These are phyloP conservation scores for Botryotinia calthae DNA, from an alignment of 2,329 filamentous ascomycete genomes.

Conservation along the genomic window DNA sequence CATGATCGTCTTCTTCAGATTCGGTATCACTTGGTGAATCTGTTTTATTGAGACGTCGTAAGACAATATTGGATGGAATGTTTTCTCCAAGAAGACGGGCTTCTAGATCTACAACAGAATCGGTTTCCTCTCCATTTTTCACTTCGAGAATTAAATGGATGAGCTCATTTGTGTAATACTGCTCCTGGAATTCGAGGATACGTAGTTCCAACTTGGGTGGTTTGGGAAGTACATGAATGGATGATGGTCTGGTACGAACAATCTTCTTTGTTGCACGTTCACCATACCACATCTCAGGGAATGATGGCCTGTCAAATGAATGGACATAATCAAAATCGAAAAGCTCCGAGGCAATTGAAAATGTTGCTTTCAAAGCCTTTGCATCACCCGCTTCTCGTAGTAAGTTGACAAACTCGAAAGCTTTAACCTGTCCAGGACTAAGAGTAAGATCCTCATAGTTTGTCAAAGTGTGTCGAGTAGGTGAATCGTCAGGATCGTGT, in stretches of 20 bases:
- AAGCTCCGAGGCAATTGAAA: slow-evolving; percentile 60
- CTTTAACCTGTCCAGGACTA: slow-evolving; percentile 61
- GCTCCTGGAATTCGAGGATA: slow-evolving; percentile 58
- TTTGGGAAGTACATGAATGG: slow-evolving; percentile 75
- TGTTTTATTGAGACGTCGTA: slow-evolving; percentile 34
- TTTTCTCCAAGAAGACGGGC: slow-evolving; percentile 62
- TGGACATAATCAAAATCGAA: slow-evolving; percentile 68
- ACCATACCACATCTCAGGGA: slow-evolving; percentile 51
- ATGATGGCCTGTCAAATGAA: slow-evolving; percentile 47
- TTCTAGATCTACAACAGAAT: slow-evolving; percentile 69
- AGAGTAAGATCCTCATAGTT: slow-evolving; percentile 65
- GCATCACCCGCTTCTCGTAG: slow-evolving; percentile 81
- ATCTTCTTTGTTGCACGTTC: slow-evolving; percentile 45
- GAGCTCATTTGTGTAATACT: slow-evolving; percentile 83
- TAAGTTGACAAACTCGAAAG: slow-evolving; percentile 69
- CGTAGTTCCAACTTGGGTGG: slow-evolving; percentile 86
- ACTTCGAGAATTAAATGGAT: slow-evolving; percentile 68
- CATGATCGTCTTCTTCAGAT: slow-evolving; percentile 14
- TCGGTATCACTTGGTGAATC: not conserved
- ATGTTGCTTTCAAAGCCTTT: slow-evolving; percentile 59
- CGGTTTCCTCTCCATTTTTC: slow-evolving; percentile 78
- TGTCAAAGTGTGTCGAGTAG: slow-evolving; percentile 43
- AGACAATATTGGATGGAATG: slow-evolving; percentile 46
- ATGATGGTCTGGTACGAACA: slow-evolving; percentile 50
- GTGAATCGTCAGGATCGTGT: slow-evolving; percentile 23